phyloP scores from a whole-genome alignment of 1,284 basidiomycete genomes.

The Papiliotrema terrestris region DNA sequence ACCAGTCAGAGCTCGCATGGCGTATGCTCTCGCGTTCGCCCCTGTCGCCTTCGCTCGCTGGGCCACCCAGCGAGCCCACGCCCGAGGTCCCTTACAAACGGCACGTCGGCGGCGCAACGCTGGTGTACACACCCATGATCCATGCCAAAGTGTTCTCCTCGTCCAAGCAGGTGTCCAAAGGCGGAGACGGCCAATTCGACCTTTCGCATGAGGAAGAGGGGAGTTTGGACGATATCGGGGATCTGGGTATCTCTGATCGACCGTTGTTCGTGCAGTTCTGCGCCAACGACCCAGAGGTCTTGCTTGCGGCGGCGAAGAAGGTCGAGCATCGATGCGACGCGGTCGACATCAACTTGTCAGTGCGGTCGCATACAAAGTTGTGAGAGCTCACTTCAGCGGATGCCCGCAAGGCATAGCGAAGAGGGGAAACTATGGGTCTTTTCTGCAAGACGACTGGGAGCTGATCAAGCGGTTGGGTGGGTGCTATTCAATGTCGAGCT shows the following conservation, averaged over 20 bases:
- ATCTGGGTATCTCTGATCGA: conserved; percentile 57
- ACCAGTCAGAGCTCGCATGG: conserved; percentile 95
- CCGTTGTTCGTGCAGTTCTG: conserved; percentile 92
- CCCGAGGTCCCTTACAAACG: conserved; percentile 18
- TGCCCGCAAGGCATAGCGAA: conserved; percentile 95
- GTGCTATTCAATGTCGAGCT: conserved; percentile 36
- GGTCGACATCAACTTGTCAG: conserved; percentile 80
- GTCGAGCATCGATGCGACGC: conserved; percentile 80
- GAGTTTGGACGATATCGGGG: conserved; percentile 33
- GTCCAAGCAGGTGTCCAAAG: conserved; percentile 29
- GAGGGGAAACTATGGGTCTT: conserved; percentile 82
- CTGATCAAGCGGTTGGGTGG: conserved; percentile 73
- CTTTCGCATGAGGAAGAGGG: conserved; percentile 54
- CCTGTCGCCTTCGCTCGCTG: conserved; percentile 50
- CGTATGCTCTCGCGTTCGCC: conserved; percentile 81
- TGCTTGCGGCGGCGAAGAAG: conserved; percentile 69
- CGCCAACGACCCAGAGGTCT: conserved; percentile 76
- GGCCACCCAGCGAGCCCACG: conserved; percentile 19
- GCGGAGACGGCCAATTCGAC: conserved; percentile 63
- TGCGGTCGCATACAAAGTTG: background rate
- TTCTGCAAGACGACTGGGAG: conserved; percentile 92
- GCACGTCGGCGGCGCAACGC: conserved; percentile 53
- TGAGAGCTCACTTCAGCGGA: conserved; percentile 51
- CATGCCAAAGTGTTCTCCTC: conserved; percentile 82
- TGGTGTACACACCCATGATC: conserved; percentile 97